phyloP scores from a whole-genome alignment of 371 early-diverging fungal genomes.

The Syncephalis plumigaleata region DNA sequence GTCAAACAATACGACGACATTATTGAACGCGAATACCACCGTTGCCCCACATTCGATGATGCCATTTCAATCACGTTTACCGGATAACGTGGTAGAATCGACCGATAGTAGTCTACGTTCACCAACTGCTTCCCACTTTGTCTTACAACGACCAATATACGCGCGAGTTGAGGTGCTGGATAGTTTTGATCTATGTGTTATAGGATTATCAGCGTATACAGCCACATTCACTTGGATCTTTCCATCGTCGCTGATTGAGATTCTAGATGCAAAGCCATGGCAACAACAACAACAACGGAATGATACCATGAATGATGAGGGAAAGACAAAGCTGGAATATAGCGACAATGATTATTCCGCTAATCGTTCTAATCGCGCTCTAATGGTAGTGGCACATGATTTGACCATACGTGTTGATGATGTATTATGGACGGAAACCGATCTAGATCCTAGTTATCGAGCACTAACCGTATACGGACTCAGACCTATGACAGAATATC shows the following conservation, averaged over 20 bases:
- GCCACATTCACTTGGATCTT: not conserved
- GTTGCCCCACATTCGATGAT: too few species aligned
- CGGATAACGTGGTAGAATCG: too few species aligned
- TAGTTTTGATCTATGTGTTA: slow-evolving; percentile 1
- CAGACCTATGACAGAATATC: not conserved
- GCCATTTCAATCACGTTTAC: too few species aligned
- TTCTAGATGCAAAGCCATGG: not conserved
- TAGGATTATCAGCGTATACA: not conserved
- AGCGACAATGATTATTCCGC: not conserved
- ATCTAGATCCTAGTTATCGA: not conserved
- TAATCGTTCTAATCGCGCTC: too few species aligned
- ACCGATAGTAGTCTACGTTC: too few species aligned
- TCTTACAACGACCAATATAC: too few species aligned
- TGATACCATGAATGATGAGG: too few species aligned
- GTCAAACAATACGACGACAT: too few species aligned
- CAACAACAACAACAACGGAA: not conserved
- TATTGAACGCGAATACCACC: too few species aligned
- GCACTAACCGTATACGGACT: not conserved
- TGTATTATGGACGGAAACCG: not conserved
- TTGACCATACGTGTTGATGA: not conserved
- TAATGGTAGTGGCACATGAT: not conserved
- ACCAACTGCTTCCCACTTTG: too few species aligned
- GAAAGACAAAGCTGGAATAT: too few species aligned
- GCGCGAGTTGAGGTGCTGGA: not conserved
- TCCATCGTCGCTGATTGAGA: not conserved